Evolutionary conservation across 2,329 filamentous ascomycete species (phyloP), one percentile per base, ranked within the genome.

Genomic region (Cercospora berteroae): DNA sequence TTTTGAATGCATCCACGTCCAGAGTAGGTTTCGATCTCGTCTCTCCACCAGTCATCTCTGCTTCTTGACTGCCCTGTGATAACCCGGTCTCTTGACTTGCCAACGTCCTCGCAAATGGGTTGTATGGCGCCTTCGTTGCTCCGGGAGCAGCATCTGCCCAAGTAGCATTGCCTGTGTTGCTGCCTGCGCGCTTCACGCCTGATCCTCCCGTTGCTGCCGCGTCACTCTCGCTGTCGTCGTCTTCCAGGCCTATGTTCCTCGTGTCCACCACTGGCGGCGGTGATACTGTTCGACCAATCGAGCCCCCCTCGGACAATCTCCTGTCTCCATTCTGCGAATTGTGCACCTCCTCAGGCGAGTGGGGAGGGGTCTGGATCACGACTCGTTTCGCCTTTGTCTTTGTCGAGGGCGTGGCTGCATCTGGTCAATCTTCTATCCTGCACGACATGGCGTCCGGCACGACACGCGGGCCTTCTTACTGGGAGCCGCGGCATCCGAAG

Each of bases 1-100:
- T 85, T 75, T 88, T 88, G 79, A 94, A 94, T 0, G 90, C 88
- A 75, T 92, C 88, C 1, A 94, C 91, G 75, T 94, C 90, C 73
- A 94, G 2, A 84, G 83, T 69, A 66, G 76, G 75, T 74, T 78
- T 67, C 50, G 60, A 39, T 56, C 59, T 62, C 25, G 67, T 55
- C 56, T 67, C 67, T 55, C 39, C 56, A 10, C 31, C 52, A 50
- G 65, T 60, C 50, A 67, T 66, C 65, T 57, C 61, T 63, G 48
- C 42, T 44, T 44, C 52, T 52, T 44, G 20, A 20, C 52, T 36
- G 50, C 55, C 52, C 62, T 67, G 33, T 33, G 33, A 66, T 67
- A 70, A 3, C 60, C 64, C 42, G 23, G 73, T 73, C 58, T 77
- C 74, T 10, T 67, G 71, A 8, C 72, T 74, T 16, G 76, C 75